Percentiles rank a stretch among this genome's conserved stretches.
Evolutionary conservation across 495 filamentous ascomycete species (phyloP).

Genomic region (Echria macrotheca): DNA sequence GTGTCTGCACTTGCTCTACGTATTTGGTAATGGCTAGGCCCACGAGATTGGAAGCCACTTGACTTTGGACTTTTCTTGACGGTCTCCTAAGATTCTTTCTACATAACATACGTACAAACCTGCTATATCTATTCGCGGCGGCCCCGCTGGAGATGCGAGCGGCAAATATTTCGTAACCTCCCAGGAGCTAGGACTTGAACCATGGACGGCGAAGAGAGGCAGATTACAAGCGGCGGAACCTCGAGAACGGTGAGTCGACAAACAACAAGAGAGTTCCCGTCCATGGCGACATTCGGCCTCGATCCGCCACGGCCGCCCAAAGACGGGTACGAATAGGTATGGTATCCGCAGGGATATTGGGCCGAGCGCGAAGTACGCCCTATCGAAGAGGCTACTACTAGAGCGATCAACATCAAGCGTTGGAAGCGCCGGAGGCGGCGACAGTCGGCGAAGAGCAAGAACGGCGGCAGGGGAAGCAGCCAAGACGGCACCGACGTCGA

Average conservation of each 20-base stretch:
- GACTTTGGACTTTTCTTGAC: no score
- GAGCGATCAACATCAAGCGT: conserved; percentile 18
- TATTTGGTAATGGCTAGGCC: no score
- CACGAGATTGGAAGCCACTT: no score
- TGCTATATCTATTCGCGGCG: no score
- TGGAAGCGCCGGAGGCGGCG: conserved; percentile 38
- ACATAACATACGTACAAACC: no score
- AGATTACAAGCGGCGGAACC: no score
- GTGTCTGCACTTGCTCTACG: no score
- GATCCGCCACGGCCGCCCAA: conserved; percentile 47
- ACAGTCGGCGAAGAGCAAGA: conserved; percentile 29
- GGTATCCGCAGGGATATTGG: conserved; percentile 53
- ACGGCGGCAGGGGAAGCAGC: conserved; percentile 20
- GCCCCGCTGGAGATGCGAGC: no score
- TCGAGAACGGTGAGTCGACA: background rate
- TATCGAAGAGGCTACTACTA: conserved; percentile 1
- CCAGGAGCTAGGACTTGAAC: no score
- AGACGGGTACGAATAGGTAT: conserved; percentile 50
- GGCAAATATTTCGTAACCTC: no score
- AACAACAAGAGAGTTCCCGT: background rate
- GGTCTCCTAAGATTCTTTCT: no score
- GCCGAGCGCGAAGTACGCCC: conserved; percentile 41
- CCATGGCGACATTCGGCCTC: conserved; percentile 7
- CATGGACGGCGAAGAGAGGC: no score
- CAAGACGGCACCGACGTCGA: conserved; percentile 17